Conservation (phyloP, 2,329 filamentous ascomycete species). For the Akanthomyces dipterigenus region DNA sequence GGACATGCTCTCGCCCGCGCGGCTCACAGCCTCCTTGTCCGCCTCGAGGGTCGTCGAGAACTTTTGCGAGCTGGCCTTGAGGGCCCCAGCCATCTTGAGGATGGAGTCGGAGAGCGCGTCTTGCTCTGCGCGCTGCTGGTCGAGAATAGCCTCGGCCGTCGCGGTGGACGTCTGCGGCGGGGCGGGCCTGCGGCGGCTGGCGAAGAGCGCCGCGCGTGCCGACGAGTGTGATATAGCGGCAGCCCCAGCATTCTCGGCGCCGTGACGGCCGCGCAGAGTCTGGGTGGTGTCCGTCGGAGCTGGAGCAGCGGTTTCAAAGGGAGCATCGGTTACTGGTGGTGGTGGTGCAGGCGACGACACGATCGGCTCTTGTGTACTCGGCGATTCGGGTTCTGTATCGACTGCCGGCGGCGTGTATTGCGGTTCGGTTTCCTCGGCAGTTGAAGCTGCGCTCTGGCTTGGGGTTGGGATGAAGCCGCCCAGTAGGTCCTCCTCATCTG, state of each 20-base stretch:
- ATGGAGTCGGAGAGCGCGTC: constrained; percentile 75
- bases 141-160: constrained; percentile 64
- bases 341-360: constrained; percentile 26
- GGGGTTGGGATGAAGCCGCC: constrained; percentile 48
- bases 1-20: constrained; percentile 69
- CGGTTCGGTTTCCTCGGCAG: constrained; percentile 31
- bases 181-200: constrained; percentile 29
- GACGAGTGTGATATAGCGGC: constrained; percentile 25
- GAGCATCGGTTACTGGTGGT: constrained; percentile 13
- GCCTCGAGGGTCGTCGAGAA: constrained; percentile 66
- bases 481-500: constrained; percentile 52
- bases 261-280: constrained; percentile 27
- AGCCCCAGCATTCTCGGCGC: constrained; percentile 14
- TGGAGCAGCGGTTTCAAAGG: constrained; percentile 8
- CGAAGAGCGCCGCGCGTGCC: constrained; percentile 39
- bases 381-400: constrained; percentile 29
- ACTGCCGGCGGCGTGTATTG: constrained; percentile 44
- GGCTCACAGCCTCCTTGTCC: constrained; percentile 63
- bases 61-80: constrained; percentile 67
- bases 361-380: constrained; percentile 22
- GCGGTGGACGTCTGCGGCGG: constrained; percentile 36
- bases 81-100: constrained; percentile 67
- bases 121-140: constrained; percentile 73
- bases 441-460: constrained; percentile 44
- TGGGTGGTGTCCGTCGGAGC: constrained; percentile 28